A percentile compares a stretch with the other conserved stretches of the same genome.
These are phyloP conservation scores for Boletus pseudo-olivaceus DNA, from an alignment of 768 basidiomycete species.

Conservation along the genomic window DNA sequence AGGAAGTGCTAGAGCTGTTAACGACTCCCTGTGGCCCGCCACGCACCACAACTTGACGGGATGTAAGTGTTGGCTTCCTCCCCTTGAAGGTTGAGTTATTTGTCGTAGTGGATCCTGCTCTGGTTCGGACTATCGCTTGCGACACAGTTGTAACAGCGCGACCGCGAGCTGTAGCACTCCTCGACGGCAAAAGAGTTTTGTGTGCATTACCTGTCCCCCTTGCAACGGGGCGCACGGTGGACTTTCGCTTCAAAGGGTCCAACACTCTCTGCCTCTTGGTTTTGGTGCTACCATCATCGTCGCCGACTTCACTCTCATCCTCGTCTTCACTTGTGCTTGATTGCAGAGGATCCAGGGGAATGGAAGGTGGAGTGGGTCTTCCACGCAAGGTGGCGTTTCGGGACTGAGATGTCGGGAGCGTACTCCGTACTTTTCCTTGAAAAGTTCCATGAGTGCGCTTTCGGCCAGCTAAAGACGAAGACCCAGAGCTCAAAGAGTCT, in stretches of 20 bases:
- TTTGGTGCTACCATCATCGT: conserved; percentile 6
- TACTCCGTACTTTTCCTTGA: conserved; percentile 2
- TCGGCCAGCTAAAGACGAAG: conserved; percentile 38
- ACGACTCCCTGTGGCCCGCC: conserved; percentile 10
- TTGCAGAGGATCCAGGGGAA: conserved; percentile 12
- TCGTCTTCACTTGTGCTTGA: conserved; percentile 25
- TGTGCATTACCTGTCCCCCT: conserved; percentile 13
- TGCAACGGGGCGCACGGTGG: conserved; percentile 23
- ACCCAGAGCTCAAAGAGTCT: conserved; percentile 40
- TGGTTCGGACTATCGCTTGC: conserved; percentile 8
- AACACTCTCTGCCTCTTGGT: conserved; percentile 28
- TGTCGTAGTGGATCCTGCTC: conserved; percentile 9
- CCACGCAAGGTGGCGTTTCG: conserved; percentile 29
- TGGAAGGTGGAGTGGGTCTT: conserved; percentile 3
- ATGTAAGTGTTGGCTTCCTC: conserved; percentile 6
- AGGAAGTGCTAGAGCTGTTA: conserved; percentile 24
- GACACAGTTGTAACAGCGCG: conserved; percentile 9
- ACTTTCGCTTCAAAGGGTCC: conserved; percentile 23
- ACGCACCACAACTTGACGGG: conserved; percentile 9
- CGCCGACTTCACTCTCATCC: conserved; percentile 10
- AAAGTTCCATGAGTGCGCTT: conserved; percentile 34
- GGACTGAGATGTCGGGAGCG: conserved; percentile 6
- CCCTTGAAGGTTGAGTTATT: conserved; percentile 9
- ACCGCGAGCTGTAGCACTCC: conserved; percentile 5
- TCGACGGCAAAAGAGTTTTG: conserved; percentile 13